phyloP scores from a whole-genome alignment of 768 basidiomycete species.

The button mushroom (Agaricus bisporus) region DNA sequence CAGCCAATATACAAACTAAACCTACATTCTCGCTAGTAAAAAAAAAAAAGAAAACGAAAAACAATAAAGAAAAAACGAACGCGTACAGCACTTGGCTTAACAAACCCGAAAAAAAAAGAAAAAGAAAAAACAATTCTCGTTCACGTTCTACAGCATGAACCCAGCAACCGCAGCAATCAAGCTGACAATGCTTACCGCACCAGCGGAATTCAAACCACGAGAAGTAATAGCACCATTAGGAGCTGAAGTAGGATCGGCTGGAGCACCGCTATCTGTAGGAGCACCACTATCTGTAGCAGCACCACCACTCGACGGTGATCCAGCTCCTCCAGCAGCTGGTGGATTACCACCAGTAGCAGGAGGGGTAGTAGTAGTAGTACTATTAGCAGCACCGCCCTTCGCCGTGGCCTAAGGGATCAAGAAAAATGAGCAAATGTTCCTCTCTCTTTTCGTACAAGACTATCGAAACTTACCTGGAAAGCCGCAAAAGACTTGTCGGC shows the following conservation, averaged over 20 bases:
- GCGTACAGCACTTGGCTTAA: no score
- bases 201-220: conserved; percentile 27
- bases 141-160: conserved; percentile 21
- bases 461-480: conserved; percentile 34
- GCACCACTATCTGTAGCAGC: conserved; percentile 7
- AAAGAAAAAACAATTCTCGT: no score
- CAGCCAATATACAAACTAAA: no score
- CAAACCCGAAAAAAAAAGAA: no score
- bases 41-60: no score
- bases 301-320: no score
- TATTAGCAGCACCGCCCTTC: conserved; percentile 7
- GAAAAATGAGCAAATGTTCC: no score
- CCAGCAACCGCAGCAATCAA: conserved; percentile 20
- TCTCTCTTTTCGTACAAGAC: background rate
- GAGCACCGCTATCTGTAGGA: conserved; percentile 16
- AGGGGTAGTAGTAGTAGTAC: conserved; percentile 9
- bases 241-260: conserved; percentile 14
- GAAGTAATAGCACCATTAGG: conserved; percentile 22
- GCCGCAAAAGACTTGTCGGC: conserved; percentile 37
- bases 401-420: conserved; percentile 12
- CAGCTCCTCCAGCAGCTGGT: background rate
- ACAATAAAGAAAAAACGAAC: no score
- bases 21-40: no score
- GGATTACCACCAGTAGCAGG: background rate
- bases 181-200: conserved; percentile 25